These are phyloP conservation scores for Podosphaera fusca DNA, from an alignment of 2,329 filamentous ascomycete species.

Conservation along the genomic window DNA sequence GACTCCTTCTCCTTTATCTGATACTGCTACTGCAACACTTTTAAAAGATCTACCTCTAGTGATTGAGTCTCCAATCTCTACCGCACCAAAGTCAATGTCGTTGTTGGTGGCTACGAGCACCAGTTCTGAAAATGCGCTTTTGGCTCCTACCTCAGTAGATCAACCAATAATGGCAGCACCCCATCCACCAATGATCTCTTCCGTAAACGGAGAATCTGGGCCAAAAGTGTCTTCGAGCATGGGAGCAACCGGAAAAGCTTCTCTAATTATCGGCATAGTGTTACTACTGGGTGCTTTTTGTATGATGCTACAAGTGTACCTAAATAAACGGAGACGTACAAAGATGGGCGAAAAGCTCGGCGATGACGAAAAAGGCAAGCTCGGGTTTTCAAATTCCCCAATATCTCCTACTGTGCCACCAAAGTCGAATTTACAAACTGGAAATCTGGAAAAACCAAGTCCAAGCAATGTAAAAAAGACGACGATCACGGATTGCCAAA, in stretches of 20 bases:
- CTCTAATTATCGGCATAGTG: constrained; percentile 64
- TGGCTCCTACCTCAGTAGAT: constrained; percentile 3
- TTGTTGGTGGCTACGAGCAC: constrained; percentile 1
- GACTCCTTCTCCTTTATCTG: background rate
- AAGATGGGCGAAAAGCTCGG: constrained; percentile 27
- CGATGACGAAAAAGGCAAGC: constrained; percentile 33
- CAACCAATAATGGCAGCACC: constrained; percentile 3
- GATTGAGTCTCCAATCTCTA: constrained; percentile 1
- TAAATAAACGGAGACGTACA: constrained; percentile 48
- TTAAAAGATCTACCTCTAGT: background rate
- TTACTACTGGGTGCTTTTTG: constrained; percentile 42
- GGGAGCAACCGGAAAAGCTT: constrained; percentile 36
- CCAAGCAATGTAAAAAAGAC: background rate
- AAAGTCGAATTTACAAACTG: background rate
- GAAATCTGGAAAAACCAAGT: background rate
- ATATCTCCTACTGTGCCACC: background rate
- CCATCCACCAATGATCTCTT: constrained; percentile 3
- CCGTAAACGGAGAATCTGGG: background rate
- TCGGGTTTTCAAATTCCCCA: background rate
- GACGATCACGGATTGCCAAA: background rate
- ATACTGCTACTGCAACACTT: background rate
- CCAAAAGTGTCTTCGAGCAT: constrained; percentile 7
- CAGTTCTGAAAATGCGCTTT: constrained; percentile 1
- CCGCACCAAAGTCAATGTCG: constrained; percentile 5
- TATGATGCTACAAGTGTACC: constrained; percentile 45